Conservation (phyloP, 139 green algal species). For the Volvox africanus region DNA sequence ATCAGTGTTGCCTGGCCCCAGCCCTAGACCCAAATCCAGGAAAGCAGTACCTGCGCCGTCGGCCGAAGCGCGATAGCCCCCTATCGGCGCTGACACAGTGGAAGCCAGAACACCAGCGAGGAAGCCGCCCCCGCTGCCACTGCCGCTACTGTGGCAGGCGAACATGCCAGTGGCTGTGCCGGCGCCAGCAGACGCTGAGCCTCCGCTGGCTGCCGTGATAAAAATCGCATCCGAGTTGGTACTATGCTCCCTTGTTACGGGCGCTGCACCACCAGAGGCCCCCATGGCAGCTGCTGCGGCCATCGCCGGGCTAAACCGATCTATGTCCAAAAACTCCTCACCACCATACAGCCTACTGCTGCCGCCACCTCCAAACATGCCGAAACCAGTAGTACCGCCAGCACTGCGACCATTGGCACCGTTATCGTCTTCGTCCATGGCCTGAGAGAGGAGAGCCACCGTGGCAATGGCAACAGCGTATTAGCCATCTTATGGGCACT, state of each 20-base stretch:
- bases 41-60: background rate
- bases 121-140: background rate
- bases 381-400: background rate
- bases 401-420: background rate
- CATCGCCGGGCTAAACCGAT: background rate
- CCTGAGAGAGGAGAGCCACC: background rate
- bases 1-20: background rate
- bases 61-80: background rate
- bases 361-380: background rate
- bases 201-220: background rate
- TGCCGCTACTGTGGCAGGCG: background rate
- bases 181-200: background rate
- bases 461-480: too few species aligned
- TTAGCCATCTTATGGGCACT: too few species aligned
- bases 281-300: conserved; percentile 22
- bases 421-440: conserved; percentile 24
- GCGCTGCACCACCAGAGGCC: background rate
- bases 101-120: background rate
- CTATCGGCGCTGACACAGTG: background rate
- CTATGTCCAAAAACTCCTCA: background rate
- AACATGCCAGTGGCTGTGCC: background rate
- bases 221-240: conserved; percentile 1
- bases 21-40: background rate
- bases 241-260: conserved; percentile 9
- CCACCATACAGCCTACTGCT: background rate